Percentiles rank a stretch among this genome's conserved stretches.
These are phyloP conservation scores for Fagopyrum homotropicum DNA, from an alignment of 148 eudicot genomes.

Conservation along the genomic window DNA sequence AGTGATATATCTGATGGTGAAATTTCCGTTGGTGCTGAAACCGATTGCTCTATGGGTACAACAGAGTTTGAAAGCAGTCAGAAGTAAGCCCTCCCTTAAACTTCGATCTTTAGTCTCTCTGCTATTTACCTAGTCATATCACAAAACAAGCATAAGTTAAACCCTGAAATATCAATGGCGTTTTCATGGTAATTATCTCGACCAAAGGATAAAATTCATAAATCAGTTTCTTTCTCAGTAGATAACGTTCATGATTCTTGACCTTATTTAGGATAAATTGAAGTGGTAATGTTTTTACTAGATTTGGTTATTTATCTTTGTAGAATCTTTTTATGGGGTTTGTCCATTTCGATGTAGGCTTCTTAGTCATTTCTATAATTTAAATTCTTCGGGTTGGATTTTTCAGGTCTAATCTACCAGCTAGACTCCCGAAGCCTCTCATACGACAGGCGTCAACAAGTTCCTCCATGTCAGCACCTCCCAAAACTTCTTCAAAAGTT, in stretches of 20 bases:
- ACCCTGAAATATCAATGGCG: background rate
- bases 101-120: background rate
- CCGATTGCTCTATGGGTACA: conserved; percentile 74
- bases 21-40: conserved; percentile 92
- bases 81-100: conserved; percentile 32
- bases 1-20: conserved; percentile 97
- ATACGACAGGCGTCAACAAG: conserved; percentile 38
- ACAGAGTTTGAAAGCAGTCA: conserved; percentile 28
- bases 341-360: too few species aligned
- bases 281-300: too few species aligned
- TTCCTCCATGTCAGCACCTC: conserved; percentile 45
- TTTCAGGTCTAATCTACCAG: conserved; percentile 46
- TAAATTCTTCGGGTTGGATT: background rate
- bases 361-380: too few species aligned
- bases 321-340: too few species aligned
- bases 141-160: background rate
- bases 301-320: too few species aligned
- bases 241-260: too few species aligned
- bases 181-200: background rate
- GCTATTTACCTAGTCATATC: background rate
- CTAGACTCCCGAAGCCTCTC: conserved; percentile 64
- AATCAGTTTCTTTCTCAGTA: too few species aligned
- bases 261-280: too few species aligned
- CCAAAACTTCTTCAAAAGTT: conserved; percentile 43
- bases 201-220: too few species aligned